Evolutionary conservation across 2,329 filamentous ascomycete species (phyloP), one percentile per base, ranked within the genome.

Genomic region (Diplocarpon rosae): DNA sequence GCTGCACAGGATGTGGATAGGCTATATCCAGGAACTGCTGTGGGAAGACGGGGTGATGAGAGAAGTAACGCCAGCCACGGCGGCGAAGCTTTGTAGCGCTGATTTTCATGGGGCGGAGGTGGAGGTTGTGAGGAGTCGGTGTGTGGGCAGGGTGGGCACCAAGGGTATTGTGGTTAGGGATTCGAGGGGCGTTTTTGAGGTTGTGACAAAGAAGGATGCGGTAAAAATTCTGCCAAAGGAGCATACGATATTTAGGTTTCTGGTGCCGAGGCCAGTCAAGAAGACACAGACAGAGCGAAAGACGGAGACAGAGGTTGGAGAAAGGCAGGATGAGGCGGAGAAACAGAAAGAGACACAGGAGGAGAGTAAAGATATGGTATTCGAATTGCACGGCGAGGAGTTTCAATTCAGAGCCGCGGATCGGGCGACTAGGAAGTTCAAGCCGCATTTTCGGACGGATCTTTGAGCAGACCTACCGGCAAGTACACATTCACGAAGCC

Each of bases 91-190:
- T 29, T 80, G 77, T 36, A 86, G 82, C 46, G 90, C 89, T 1
- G 92, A 98, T 65, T 90, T 88, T 57, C 89, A 96, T 62, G 92
- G 92, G 1, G 89, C 90, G 13, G 69, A 79, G 54, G 63, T 95
- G 15, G 79, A 88, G 65, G 86, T 96, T 16, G 83, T 90, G 44
- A 69, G 89, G 55, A 92, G 88, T 62, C 68, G 76, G 27, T 95
- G 89, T 62, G 76, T 83, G 13, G 80, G 84, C 43, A 72, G 90
- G 13, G 89, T 98, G 0, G 90, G 92, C 0, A 65, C 90, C 43
- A 76, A 71, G 56, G 92, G 92, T 13, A 90, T 96, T 55, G 84
- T 96, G 48, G 78, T 95, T 33, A 80, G 85, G 61, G 92, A 98
- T 66, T 82, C 84, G 41, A 87, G 83, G 61, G 90, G 84, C 58